phyloP scores from a whole-genome alignment of 2,329 filamentous ascomycete species.

The Knufia fluminis region DNA sequence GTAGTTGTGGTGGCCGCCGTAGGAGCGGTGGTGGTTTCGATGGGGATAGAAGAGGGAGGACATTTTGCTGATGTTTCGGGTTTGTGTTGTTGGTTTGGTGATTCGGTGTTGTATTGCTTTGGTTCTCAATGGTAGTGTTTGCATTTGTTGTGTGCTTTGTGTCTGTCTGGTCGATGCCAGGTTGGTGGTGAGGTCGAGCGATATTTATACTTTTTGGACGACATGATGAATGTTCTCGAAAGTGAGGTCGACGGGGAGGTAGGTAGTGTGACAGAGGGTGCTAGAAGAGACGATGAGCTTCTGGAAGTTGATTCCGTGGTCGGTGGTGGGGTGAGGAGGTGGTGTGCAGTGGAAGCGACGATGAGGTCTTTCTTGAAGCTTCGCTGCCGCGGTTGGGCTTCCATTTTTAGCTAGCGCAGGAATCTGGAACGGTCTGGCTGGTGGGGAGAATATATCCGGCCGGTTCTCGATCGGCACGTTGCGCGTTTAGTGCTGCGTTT shows the following conservation, averaged over 20 bases:
- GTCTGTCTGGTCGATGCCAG: constrained; percentile 8
- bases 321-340: background rate
- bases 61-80: constrained; percentile 12
- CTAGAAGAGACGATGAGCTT: too few relatives aligned
- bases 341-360: too few relatives aligned
- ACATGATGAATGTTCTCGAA: constrained; percentile 12
- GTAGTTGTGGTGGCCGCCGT: background rate
- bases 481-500: background rate
- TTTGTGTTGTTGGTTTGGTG: constrained; percentile 11
- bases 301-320: background rate
- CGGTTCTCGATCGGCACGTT: background rate
- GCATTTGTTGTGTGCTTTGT: constrained; percentile 12
- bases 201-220: constrained; percentile 11
- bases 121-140: constrained; percentile 11
- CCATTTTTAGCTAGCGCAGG: background rate
- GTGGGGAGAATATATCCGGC: background rate
- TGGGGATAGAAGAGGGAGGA: constrained; percentile 1
- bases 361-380: background rate
- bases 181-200: background rate
- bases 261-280: too few relatives aligned
- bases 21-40: background rate
- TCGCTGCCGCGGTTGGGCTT: background rate
- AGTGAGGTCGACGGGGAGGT: too few relatives aligned
- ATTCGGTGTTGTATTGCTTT: background rate
- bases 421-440: constrained; percentile 2